Percentiles rank a stretch among this genome's conserved stretches.
Evolutionary conservation across 495 filamentous ascomycete species (phyloP).

Genomic region (Penicillium robsamsonii): DNA sequence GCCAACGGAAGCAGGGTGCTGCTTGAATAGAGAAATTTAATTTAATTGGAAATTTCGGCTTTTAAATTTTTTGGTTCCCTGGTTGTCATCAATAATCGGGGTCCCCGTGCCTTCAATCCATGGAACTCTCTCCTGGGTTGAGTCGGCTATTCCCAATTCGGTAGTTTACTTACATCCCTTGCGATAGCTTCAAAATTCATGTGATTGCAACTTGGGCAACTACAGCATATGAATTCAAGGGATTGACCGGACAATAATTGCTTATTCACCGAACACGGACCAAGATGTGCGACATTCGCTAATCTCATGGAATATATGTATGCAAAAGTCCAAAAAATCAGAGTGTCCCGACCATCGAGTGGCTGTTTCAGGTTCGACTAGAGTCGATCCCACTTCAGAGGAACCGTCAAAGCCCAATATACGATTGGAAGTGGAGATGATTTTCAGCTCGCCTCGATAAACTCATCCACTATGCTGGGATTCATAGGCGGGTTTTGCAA

Average conservation of each 20-base stretch:
- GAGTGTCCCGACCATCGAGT: not conserved
- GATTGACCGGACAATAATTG: not conserved
- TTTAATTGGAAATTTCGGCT: not conserved
- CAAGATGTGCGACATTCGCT: constrained; percentile 7
- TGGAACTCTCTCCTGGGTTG: constrained; percentile 18
- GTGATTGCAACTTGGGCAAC: not conserved
- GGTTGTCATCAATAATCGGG: constrained; percentile 15
- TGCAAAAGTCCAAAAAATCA: constrained; percentile 3
- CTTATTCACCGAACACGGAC: not conserved
- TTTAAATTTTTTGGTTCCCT: not conserved
- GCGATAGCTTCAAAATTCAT: constrained; percentile 1
- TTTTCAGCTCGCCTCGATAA: constrained; percentile 20
- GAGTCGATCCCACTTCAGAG: not conserved
- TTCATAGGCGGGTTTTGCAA: constrained; percentile 6
- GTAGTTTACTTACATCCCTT: constrained; percentile 27
- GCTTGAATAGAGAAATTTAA: constrained; percentile 21
- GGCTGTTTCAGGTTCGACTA: not conserved
- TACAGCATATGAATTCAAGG: no score
- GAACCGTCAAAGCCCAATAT: not conserved
- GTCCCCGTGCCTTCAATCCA: constrained; percentile 19
- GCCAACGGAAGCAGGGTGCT: constrained; percentile 43
- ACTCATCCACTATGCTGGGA: constrained; percentile 6
- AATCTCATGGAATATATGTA: not conserved
- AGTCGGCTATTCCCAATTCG: constrained; percentile 18
- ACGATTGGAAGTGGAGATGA: constrained; percentile 13